Conservation (phyloP, 2,329 filamentous ascomycete genomes). For the Colletotrichum acutatum region DNA sequence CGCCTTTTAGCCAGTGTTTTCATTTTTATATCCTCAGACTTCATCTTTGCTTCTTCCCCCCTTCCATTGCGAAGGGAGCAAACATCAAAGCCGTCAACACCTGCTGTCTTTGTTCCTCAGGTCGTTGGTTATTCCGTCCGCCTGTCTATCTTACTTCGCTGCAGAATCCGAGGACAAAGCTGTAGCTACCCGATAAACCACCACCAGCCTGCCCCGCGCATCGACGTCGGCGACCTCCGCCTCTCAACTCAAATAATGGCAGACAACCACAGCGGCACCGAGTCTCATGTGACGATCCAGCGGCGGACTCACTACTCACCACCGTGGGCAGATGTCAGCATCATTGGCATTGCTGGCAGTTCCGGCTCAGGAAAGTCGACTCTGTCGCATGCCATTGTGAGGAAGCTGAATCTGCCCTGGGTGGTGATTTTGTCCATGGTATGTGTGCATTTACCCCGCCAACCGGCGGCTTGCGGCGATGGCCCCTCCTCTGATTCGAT, state of each 20-base stretch:
- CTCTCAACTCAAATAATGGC: conserved; percentile 20
- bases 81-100: neutral
- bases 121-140: neutral
- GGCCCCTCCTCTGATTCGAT: conserved; percentile 5
- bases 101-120: neutral
- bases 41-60: conserved; percentile 12
- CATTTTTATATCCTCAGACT: conserved; percentile 4
- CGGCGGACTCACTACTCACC: conserved; percentile 84
- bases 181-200: conserved; percentile 16
- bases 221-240: conserved; percentile 27
- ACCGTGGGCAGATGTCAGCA: conserved; percentile 95
- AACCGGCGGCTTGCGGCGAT: neutral
- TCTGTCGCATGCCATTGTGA: conserved; percentile 90
- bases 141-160: neutral
- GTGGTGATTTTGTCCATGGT: conserved; percentile 98
- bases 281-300: conserved; percentile 59
- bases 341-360: conserved; percentile 95
- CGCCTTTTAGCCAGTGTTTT: conserved; percentile 18
- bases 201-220: neutral
- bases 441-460: conserved; percentile 44
- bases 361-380: conserved; percentile 97
- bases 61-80: conserved; percentile 5
- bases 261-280: conserved; percentile 37
- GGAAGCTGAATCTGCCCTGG: conserved; percentile 92
- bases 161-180: conserved; percentile 18